Percentiles rank a stretch among this genome's conserved stretches.
phyloP scores from a whole-genome alignment of 352 stramenopile species.

The Globisporangium uncinulatum region DNA sequence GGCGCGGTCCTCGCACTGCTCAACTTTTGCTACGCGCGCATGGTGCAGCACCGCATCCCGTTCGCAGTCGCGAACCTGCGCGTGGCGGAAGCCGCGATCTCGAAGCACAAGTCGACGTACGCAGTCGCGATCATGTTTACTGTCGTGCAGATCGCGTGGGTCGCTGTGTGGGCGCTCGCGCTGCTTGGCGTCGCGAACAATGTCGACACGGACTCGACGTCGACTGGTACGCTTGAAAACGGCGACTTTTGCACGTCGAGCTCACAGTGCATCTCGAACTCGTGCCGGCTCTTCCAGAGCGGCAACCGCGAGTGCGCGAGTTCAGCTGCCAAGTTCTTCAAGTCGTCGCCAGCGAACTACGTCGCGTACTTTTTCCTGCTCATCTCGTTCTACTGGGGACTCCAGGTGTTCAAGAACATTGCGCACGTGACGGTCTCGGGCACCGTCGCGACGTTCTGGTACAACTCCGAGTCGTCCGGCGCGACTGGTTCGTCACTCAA shows the following conservation, averaged over 20 bases:
- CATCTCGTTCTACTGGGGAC: conserved; percentile 94
- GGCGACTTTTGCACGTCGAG: conserved; percentile 21
- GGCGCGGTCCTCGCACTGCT: conserved; percentile 56
- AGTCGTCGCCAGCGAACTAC: conserved; percentile 27
- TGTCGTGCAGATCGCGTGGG: conserved; percentile 88
- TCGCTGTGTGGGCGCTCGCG: conserved; percentile 83
- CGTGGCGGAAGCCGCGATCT: conserved; percentile 84
- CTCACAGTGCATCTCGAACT: conserved; percentile 33
- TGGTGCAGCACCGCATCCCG: conserved; percentile 87
- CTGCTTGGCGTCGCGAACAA: conserved; percentile 86
- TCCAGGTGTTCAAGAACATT: conserved; percentile 91
- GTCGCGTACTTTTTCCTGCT: conserved; percentile 78
- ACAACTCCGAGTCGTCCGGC: conserved; percentile 78
- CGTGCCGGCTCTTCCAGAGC: conserved; percentile 19
- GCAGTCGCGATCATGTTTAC: conserved; percentile 83
- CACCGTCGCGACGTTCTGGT: conserved; percentile 95
- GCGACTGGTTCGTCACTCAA: conserved; percentile 81
- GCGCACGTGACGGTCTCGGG: conserved; percentile 90
- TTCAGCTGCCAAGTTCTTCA: conserved; percentile 26
- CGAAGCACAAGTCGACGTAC: conserved; percentile 87
- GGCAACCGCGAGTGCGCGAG: conserved; percentile 16
- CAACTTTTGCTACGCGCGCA: conserved; percentile 82
- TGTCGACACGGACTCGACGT: conserved; percentile 35
- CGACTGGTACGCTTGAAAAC: conserved; percentile 8
- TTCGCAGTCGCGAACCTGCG: conserved; percentile 92